phyloP scores from a whole-genome alignment of 805 yeast species.

The Metschnikowia orientalis region DNA sequence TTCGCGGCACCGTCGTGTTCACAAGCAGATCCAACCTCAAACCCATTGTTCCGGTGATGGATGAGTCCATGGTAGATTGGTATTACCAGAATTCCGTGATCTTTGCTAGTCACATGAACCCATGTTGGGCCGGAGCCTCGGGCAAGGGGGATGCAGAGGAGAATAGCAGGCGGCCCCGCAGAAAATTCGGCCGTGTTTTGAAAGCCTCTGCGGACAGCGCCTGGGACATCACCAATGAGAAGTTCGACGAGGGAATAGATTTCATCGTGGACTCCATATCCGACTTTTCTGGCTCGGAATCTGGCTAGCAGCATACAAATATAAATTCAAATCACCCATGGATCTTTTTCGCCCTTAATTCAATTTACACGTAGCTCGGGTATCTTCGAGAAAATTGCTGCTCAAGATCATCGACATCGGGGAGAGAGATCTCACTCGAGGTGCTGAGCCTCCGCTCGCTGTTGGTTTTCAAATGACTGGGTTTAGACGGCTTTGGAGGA shows the following conservation, averaged over 20 bases:
- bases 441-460: slow-evolving; percentile 26
- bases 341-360: too few species aligned
- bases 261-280: slow-evolving; percentile 77
- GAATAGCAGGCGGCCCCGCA: slow-evolving; percentile 66
- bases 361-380: slow-evolving; percentile 53
- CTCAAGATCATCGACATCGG: slow-evolving; percentile 58
- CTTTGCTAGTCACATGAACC: slow-evolving; percentile 68
- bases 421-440: slow-evolving; percentile 40
- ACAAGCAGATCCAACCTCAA: slow-evolving; percentile 65
- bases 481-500: slow-evolving; percentile 67
- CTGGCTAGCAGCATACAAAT: too few species aligned
- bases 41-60: slow-evolving; percentile 80
- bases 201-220: slow-evolving; percentile 69
- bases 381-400: slow-evolving; percentile 52
- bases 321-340: too few species aligned
- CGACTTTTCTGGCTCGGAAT: too few species aligned
- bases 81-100: slow-evolving; percentile 80
- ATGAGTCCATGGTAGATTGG: slow-evolving; percentile 90
- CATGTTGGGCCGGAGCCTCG: slow-evolving; percentile 65
- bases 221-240: slow-evolving; percentile 70
- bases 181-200: slow-evolving; percentile 86
- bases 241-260: slow-evolving; percentile 82
- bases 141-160: slow-evolving; percentile 31
- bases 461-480: slow-evolving; percentile 41
- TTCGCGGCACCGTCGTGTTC: slow-evolving; percentile 67